These are phyloP conservation scores for Globisporangium cylindrosporum DNA, from an alignment of 352 stramenopile genomes.

Conservation along the genomic window DNA sequence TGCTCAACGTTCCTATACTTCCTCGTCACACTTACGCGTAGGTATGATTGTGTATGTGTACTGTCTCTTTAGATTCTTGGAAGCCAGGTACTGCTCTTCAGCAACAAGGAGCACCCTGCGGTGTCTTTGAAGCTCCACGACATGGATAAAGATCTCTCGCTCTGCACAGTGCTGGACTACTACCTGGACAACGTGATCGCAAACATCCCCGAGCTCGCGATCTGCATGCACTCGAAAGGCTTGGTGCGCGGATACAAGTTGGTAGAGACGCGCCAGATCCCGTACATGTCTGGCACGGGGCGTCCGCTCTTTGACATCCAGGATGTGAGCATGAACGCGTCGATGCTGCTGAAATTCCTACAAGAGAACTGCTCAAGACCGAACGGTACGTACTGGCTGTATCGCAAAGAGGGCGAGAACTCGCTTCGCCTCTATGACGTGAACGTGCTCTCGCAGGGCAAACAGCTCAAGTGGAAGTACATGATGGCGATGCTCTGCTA, in stretches of 20 bases:
- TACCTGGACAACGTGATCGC: constrained; percentile 88
- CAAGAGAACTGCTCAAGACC: constrained; percentile 81
- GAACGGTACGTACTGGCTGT: constrained; percentile 84
- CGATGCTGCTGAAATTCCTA: constrained; percentile 85
- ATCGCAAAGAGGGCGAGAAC: constrained; percentile 76
- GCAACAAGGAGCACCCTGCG: constrained; percentile 77
- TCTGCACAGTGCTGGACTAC: constrained; percentile 82
- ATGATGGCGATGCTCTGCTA: constrained; percentile 91
- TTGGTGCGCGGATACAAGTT: constrained; percentile 84
- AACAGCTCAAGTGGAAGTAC: constrained; percentile 89
- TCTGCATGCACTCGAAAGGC: constrained; percentile 87
- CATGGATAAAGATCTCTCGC: constrained; percentile 82
- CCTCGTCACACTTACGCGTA: background rate
- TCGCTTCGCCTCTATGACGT: constrained; percentile 82
- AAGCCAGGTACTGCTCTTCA: constrained; percentile 82
- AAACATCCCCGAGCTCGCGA: constrained; percentile 82
- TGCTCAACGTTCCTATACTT: background rate
- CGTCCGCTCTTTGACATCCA: constrained; percentile 78
- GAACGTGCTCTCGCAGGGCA: constrained; percentile 75
- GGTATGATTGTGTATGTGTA: background rate
- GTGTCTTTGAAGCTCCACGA: constrained; percentile 85
- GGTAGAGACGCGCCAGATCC: constrained; percentile 79
- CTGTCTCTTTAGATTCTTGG: constrained; percentile 52
- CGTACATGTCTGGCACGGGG: constrained; percentile 63
- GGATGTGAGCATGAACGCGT: constrained; percentile 85